Conservation (phyloP, 176 grass and related monocot genomes). For the Lolium rigidum region DNA sequence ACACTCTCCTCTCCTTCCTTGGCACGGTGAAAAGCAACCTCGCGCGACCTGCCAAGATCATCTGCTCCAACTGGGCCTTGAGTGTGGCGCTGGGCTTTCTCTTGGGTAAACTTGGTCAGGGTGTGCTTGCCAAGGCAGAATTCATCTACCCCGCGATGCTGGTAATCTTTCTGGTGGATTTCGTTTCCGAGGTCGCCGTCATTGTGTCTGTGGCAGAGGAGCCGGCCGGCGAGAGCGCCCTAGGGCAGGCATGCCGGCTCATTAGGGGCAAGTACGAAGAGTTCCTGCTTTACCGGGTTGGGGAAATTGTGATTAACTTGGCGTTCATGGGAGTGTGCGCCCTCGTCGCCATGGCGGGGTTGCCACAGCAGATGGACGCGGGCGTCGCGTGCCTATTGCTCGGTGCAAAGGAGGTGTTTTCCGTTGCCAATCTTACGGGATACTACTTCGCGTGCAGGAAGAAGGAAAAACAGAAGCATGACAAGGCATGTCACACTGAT, state of each 20-base stretch:
- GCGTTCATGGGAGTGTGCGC: background rate
- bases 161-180: background rate
- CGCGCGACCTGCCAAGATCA: background rate
- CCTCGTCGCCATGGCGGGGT: background rate
- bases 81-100: background rate
- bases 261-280: background rate
- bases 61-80: background rate
- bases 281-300: background rate
- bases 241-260: background rate
- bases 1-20: background rate
- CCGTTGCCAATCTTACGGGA: background rate
- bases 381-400: background rate
- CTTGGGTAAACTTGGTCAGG: background rate
- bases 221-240: background rate
- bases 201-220: background rate
- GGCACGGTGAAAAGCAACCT: background rate
- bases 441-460: slow-evolving; percentile 23
- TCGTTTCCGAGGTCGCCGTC: background rate
- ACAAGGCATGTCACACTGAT: background rate
- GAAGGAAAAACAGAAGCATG: background rate
- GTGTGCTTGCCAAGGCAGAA: background rate
- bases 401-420: background rate
- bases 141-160: background rate
- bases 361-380: background rate
- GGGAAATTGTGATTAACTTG: background rate